Evolutionary conservation across 805 yeast species (phyloP), one percentile per base, ranked within the genome.

Genomic region (Jamesozyma jinghongensis): DNA sequence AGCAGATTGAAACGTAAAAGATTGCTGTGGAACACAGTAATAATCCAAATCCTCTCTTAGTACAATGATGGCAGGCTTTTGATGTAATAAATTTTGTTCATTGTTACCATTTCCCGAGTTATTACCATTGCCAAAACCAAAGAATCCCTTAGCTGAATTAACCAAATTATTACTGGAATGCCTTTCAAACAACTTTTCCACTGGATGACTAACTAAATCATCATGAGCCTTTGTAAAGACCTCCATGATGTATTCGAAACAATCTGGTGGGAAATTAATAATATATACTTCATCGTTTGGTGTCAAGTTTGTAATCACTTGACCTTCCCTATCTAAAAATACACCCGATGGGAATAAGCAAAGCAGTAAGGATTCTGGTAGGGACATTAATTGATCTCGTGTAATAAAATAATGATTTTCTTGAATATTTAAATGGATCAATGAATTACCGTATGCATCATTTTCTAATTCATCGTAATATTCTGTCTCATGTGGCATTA

Each of bases 311-410:
- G 85, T 73, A 42, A 86, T 83, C 7, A 84, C 82, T 49, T 80
- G 80, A 1, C 94, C 95, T 39, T 75, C 65, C 43, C 71, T 70
- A 60, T 85, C 92, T 42, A 84, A 71, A 57, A 86, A 83, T 3
- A 86, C 94, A 32, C 97, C 95, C 49, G 84, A 85, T 13, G 96
- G 95, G 55, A 86, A 85, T 18, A 92, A 66, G 52, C 96, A 85
- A 40, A 88, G 73, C 43, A 92, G 66, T 19, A 92, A 77, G 45
- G 88, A 79, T 58, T 92, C 98, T 1, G 98, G 98, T 26, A 92
- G 67, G 39, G 86, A 78, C 85, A 88, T 81, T 49, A 92, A 71
- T 58, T 86, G 95, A 52, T 85, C 94, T 46, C 96, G 71, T 4
- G 94, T 79, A 36, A 92, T 79, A 37, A 77, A 75, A 61, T 88